Evolutionary conservation across 148 eudicot species (phyloP).

Genomic region (Salicornia ramosissima): DNA sequence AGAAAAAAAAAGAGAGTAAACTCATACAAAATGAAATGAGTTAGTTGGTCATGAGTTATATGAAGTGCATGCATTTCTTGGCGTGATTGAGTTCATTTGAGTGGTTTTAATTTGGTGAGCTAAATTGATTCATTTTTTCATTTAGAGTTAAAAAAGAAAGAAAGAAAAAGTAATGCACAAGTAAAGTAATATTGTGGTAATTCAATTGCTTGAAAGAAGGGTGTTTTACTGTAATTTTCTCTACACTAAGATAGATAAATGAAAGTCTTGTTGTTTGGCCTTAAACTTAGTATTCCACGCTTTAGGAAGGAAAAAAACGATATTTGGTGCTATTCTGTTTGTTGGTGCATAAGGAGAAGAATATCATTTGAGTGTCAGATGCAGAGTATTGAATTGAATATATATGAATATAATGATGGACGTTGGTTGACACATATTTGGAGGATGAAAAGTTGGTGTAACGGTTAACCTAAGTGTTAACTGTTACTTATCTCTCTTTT

Average conservation of each 20-base stretch:
- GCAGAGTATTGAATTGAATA: neutral
- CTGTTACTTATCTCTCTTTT: neutral
- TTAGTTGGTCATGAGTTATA: slow-evolving; percentile 49
- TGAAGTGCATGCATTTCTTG: slow-evolving; percentile 31
- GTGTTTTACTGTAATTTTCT: neutral
- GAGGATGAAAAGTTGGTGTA: slow-evolving; percentile 15
- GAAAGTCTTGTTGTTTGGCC: neutral
- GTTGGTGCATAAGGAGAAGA: neutral
- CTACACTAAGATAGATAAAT: no score
- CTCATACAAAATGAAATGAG: slow-evolving; percentile 19
- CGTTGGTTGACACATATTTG: slow-evolving; percentile 11
- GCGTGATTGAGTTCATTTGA: slow-evolving; percentile 42
- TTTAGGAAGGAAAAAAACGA: neutral
- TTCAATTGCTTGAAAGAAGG: slow-evolving; percentile 8
- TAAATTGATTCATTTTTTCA: no score
- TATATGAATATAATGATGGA: slow-evolving; percentile 11
- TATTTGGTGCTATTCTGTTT: neutral
- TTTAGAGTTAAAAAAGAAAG: no score
- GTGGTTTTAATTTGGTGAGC: slow-evolving; percentile 69
- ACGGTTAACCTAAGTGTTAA: slow-evolving; percentile 16
- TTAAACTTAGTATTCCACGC: neutral
- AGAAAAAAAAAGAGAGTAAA: slow-evolving; percentile 6
- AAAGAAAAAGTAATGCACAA: neutral
- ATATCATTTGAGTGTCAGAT: slow-evolving; percentile 16
- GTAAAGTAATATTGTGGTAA: neutral